A percentile compares a stretch with the other conserved stretches of the same genome.
Conservation (phyloP, 1,284 basidiomycete genomes). For the Trichosporon coremiiforme region DNA sequence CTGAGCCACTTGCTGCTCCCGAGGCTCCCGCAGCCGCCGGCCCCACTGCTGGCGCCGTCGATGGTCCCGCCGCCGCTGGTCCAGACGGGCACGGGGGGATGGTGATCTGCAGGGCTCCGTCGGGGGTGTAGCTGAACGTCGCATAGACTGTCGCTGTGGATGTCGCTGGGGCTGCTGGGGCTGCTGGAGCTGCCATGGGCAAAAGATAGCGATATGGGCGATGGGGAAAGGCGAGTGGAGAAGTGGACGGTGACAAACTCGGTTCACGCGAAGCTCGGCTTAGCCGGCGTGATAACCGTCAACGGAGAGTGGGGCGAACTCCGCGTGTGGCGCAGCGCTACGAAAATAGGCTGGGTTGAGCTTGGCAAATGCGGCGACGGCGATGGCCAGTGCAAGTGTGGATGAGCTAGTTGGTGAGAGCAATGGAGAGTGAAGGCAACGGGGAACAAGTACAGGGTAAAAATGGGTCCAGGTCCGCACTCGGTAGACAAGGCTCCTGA, state of each 20-base stretch:
- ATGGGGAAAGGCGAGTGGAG: background rate
- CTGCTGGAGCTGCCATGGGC: background rate
- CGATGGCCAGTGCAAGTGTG: no score
- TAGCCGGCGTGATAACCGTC: background rate
- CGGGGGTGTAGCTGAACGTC: slow-evolving; percentile 12
- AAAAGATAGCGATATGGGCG: background rate
- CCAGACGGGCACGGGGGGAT: background rate
- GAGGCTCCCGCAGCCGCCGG: no score
- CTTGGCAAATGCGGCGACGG: no score
- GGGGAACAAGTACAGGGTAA: no score
- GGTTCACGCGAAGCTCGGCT: slow-evolving; percentile 7
- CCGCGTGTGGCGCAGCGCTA: background rate
- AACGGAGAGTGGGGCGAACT: background rate
- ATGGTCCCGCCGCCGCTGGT: background rate
- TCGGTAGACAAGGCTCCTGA: no score
- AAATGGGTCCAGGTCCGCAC: no score
- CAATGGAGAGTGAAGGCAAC: no score
- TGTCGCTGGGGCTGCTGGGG: background rate
- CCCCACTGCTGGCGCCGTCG: no score
- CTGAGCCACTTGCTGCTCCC: background rate
- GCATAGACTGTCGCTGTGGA: background rate
- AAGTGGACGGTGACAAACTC: slow-evolving; percentile 9
- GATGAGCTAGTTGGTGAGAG: no score
- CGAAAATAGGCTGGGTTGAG: background rate
- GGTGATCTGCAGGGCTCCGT: slow-evolving; percentile 22